Evolutionary conservation across 1,284 basidiomycete genomes (phyloP).

Genomic region (Agaricales sp.): DNA sequence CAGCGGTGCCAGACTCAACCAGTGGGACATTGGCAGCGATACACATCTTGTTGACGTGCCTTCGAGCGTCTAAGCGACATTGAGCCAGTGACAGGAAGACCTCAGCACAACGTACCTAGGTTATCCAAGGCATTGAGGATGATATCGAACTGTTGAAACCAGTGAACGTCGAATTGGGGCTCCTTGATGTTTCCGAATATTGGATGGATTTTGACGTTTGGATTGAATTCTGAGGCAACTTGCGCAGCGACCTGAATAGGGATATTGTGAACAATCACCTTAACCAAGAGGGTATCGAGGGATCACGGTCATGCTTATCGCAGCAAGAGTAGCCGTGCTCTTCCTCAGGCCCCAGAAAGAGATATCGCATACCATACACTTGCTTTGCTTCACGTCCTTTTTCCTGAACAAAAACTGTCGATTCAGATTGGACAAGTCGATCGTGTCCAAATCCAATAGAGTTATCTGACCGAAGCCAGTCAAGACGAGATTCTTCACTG

Average conservation of each 20-base stretch:
- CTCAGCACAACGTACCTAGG: constrained; percentile 52
- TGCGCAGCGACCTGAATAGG: constrained; percentile 69
- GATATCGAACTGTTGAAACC: constrained; percentile 87
- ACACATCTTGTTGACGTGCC: constrained; percentile 97
- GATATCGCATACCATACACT: constrained; percentile 56
- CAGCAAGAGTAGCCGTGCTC: no score
- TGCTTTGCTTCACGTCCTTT: constrained; percentile 95
- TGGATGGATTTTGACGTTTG: constrained; percentile 79
- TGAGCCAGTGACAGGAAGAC: background rate
- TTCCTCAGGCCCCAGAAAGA: no score
- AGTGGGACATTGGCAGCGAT: constrained; percentile 85
- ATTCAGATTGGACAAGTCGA: constrained; percentile 97
- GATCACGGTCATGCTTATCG: no score
- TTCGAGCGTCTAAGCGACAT: constrained; percentile 57
- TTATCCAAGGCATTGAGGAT: constrained; percentile 97
- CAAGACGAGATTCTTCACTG: constrained; percentile 94
- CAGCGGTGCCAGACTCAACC: constrained; percentile 95
- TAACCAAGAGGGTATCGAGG: background rate
- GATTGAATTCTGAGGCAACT: constrained; percentile 88
- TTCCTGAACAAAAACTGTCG: constrained; percentile 97
- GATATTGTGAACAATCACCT: constrained; percentile 1
- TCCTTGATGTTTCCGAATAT: constrained; percentile 97
- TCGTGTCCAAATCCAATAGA: constrained; percentile 93
- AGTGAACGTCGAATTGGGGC: constrained; percentile 79
- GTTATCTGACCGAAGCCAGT: constrained; percentile 92